Evolutionary conservation across 2,329 filamentous ascomycete genomes (phyloP).

Genomic region (Penicillium sp.): DNA sequence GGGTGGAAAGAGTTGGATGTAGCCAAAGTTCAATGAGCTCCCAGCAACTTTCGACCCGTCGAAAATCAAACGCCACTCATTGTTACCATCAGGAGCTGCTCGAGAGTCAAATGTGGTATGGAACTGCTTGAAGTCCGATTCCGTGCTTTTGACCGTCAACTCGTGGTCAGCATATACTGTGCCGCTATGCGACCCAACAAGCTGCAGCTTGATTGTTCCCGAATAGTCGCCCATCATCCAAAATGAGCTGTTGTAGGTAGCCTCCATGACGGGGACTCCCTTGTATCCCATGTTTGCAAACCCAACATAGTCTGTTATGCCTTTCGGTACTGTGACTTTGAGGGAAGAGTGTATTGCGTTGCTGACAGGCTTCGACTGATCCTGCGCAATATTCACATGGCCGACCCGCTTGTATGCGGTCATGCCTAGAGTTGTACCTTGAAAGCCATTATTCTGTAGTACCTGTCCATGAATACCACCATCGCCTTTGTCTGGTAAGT

Average conservation of each 20-base stretch:
- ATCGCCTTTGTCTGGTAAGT: too few relatives aligned
- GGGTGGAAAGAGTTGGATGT: slow-evolving; percentile 26
- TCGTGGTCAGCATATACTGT: slow-evolving; percentile 25
- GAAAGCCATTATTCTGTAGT: slow-evolving; percentile 34
- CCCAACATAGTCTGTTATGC: slow-evolving; percentile 27
- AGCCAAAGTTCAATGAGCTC: slow-evolving; percentile 21
- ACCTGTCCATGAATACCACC: slow-evolving; percentile 33
- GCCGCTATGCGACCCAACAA: slow-evolving; percentile 22
- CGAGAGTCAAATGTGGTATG: slow-evolving; percentile 22
- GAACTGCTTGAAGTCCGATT: slow-evolving; percentile 17
- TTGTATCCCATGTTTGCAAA: slow-evolving; percentile 44
- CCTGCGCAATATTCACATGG: slow-evolving; percentile 22
- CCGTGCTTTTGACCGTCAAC: slow-evolving; percentile 23
- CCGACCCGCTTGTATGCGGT: slow-evolving; percentile 28
- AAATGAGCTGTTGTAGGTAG: slow-evolving; percentile 27
- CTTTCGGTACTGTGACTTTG: slow-evolving; percentile 17
- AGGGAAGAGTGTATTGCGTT: slow-evolving; percentile 27
- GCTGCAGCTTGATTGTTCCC: slow-evolving; percentile 22
- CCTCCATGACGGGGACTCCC: slow-evolving; percentile 26
- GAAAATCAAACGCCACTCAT: slow-evolving; percentile 28
- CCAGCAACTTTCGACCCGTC: slow-evolving; percentile 21
- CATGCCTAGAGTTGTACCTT: slow-evolving; percentile 23
- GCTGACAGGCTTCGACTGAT: slow-evolving; percentile 22
- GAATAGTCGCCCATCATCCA: slow-evolving; percentile 31
- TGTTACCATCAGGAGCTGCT: slow-evolving; percentile 20